Conservation (phyloP, 768 basidiomycete species). For the Phlegmacium glaucopus region DNA sequence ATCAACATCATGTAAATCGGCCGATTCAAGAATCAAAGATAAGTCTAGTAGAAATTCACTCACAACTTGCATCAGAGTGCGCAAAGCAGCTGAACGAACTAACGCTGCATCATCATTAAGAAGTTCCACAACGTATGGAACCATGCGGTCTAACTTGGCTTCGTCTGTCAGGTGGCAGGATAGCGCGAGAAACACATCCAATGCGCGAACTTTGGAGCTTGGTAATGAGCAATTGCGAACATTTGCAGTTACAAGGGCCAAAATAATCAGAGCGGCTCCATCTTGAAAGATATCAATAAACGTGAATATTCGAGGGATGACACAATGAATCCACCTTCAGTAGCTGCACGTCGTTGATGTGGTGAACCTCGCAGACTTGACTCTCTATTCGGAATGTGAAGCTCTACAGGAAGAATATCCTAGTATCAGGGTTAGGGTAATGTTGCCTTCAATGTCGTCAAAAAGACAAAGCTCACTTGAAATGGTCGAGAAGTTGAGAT, state of each 20-base stretch:
- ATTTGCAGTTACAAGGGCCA: constrained; percentile 85
- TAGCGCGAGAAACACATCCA: constrained; percentile 86
- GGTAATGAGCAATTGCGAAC: constrained; percentile 85
- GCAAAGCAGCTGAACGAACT: constrained; percentile 77
- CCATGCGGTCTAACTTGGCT: constrained; percentile 88
- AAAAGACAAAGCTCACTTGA: constrained; percentile 41
- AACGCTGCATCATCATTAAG: constrained; percentile 80
- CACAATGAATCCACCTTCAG: constrained; percentile 49
- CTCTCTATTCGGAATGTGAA: constrained; percentile 70
- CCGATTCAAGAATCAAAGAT: neutral
- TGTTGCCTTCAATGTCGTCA: neutral
- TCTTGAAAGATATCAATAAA: constrained; percentile 39
- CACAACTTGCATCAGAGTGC: constrained; percentile 82
- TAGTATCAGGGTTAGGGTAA: constrained; percentile 21
- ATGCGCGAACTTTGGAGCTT: constrained; percentile 77
- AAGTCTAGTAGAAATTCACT: constrained; percentile 23
- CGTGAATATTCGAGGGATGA: neutral
- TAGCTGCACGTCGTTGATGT: constrained; percentile 50
- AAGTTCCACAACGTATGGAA: constrained; percentile 89
- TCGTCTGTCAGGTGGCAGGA: constrained; percentile 86
- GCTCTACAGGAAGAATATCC: constrained; percentile 77
- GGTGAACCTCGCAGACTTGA: constrained; percentile 48
- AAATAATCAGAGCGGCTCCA: constrained; percentile 84
- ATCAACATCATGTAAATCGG: neutral
- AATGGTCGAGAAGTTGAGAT: constrained; percentile 45